A percentile compares a stretch with the other conserved stretches of the same genome.
phyloP scores from a whole-genome alignment of 1,284 basidiomycete species.

The Cryptococcus sp. region DNA sequence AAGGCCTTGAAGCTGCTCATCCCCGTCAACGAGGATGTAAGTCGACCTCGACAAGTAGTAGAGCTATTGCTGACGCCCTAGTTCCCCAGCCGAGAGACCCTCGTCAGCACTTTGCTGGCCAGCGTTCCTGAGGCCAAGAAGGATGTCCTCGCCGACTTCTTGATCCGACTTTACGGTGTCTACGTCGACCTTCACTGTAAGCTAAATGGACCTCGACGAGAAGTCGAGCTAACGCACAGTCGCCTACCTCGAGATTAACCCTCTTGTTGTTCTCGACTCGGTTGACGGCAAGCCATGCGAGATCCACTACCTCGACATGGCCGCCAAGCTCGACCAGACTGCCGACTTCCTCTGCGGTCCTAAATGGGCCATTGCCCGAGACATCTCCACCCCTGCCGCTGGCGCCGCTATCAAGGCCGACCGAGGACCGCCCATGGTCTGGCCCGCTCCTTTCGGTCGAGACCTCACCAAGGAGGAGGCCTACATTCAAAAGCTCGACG shows the following conservation, averaged over 20 bases:
- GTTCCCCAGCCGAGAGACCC: conserved; percentile 73
- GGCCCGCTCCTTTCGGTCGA: conserved; percentile 96
- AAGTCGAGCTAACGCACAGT: too few relatives aligned
- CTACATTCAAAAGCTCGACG: conserved; percentile 97
- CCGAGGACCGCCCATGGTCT: conserved; percentile 94
- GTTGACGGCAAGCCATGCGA: conserved; percentile 65
- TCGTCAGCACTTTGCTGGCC: conserved; percentile 68
- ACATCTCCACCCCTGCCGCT: conserved; percentile 62
- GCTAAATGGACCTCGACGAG: too few relatives aligned
- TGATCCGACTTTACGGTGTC: conserved; percentile 90
- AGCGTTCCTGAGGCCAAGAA: conserved; percentile 74
- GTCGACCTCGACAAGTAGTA: background rate
- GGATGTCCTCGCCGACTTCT: conserved; percentile 85
- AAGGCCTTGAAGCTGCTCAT: conserved; percentile 90
- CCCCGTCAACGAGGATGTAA: conserved; percentile 56
- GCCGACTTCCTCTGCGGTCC: conserved; percentile 97
- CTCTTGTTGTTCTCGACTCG: conserved; percentile 87
- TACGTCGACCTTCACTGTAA: conserved; percentile 88
- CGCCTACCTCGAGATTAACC: conserved; percentile 99
- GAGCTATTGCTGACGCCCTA: conserved; percentile 15
- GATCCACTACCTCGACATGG: conserved; percentile 98
- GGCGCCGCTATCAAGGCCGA: conserved; percentile 64
- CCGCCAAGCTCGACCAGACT: conserved; percentile 94
- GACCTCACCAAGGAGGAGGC: conserved; percentile 96
- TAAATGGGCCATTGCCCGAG: conserved; percentile 97